phyloP scores from a whole-genome alignment of 192 early-diverging fungal genomes.

The Spinellus fusiger region DNA sequence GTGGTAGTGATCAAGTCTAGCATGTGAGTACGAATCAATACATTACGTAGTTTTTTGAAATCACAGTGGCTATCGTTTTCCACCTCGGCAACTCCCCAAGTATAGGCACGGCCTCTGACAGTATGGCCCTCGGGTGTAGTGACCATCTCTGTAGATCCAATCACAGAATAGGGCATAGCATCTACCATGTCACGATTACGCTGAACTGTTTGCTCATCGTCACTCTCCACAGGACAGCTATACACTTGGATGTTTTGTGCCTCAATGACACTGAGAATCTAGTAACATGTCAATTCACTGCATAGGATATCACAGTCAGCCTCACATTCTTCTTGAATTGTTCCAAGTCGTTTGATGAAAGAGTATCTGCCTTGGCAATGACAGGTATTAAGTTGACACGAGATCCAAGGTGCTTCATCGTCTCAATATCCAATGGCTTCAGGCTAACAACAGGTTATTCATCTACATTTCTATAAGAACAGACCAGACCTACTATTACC shows the following conservation, averaged over 20 bases:
- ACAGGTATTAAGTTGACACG: slow-evolving; percentile 92
- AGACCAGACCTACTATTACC: slow-evolving; percentile 31
- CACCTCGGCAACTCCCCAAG: slow-evolving; percentile 95
- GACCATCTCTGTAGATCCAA: slow-evolving; percentile 84
- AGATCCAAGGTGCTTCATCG: slow-evolving; percentile 88
- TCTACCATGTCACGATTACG: slow-evolving; percentile 79
- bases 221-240: slow-evolving; percentile 68
- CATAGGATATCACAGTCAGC: neutral
- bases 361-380: slow-evolving; percentile 86
- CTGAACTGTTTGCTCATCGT: slow-evolving; percentile 70
- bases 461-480: neutral
- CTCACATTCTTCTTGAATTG: slow-evolving; percentile 77
- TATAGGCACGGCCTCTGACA: slow-evolving; percentile 87
- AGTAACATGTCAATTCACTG: slow-evolving; percentile 14
- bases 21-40: slow-evolving; percentile 91
- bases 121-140: slow-evolving; percentile 77
- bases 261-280: slow-evolving; percentile 72
- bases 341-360: slow-evolving; percentile 77
- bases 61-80: slow-evolving; percentile 96
- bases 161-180: slow-evolving; percentile 92
- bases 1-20: slow-evolving; percentile 90
- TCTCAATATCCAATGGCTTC: slow-evolving; percentile 81
- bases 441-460: slow-evolving; percentile 30
- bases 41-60: slow-evolving; percentile 88
- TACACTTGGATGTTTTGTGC: slow-evolving; percentile 83